Evolutionary conservation across 257 asterid genomes (phyloP), one percentile per base, ranked within the genome.

Genomic region (Anisodus tanguticus): DNA sequence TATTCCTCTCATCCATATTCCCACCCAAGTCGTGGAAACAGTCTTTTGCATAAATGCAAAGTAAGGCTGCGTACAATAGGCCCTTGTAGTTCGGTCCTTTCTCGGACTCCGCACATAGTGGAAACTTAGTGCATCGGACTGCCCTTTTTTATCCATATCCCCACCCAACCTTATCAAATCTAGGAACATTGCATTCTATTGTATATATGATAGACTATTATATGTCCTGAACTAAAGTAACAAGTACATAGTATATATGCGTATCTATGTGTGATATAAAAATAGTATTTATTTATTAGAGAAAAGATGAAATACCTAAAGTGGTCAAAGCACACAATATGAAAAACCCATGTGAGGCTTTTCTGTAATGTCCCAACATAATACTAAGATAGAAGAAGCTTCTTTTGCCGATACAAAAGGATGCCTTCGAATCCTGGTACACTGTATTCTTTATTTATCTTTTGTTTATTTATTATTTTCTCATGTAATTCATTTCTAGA

Each of bases 301-400:
- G 11, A 35, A 64, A 82, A 54, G 37, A 68, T 43, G 11, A 53
- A 87, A 85, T 62, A 31, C 31, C 77, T 72, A 82, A 82, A 86
- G 84, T 62, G 88, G 91, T 92, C 93, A 89, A 91, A 86, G 80
- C 63, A 76, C 35, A 31, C 81, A 85, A 31, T 58, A 82, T 76
- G 64, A 53, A 76, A 76, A 76, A 49, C 83, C 94, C 95, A 94
- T 90, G 98, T 93, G 98, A 62, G 85, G 85, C 84, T 84, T 87
- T 26, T 83, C 88, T 87, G 88, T 62, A 83, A 72, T 79, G 86
- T 88, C 87, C 5, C 6, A 31, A 31, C 35, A 31, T 31, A 81
- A 43, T 45, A 22, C 26, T 22, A 68, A 22, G 26, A 22, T 22
- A 22, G 26, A 22, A 22, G 80, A 41, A 51, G 60, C 22, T 68